phyloP scores from a whole-genome alignment of 2,329 filamentous ascomycete species.

The Aspergillus costaricaensis region DNA sequence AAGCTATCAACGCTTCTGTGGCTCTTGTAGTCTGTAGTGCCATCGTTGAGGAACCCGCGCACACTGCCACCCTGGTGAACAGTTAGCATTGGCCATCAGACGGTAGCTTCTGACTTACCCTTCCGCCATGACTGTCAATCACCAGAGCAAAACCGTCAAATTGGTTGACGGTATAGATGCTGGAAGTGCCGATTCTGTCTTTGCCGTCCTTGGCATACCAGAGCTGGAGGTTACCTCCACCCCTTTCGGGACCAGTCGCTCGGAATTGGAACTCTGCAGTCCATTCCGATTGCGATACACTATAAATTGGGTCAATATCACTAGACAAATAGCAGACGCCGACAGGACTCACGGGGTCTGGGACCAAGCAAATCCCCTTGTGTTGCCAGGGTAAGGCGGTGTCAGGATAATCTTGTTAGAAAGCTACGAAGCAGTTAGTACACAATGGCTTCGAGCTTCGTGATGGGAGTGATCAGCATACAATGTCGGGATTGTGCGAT shows the following conservation, averaged over 20 bases:
- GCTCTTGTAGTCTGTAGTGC: constrained; percentile 73
- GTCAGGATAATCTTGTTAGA: constrained; percentile 93
- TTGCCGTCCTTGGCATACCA: constrained; percentile 80
- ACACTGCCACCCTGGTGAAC: constrained; percentile 68
- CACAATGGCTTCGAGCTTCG: not conserved
- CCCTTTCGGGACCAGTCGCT: constrained; percentile 79
- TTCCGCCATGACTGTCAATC: constrained; percentile 78
- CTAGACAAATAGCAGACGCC: not conserved
- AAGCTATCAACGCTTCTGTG: constrained; percentile 78
- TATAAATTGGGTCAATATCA: constrained; percentile 29
- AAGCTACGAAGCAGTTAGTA: constrained; percentile 49
- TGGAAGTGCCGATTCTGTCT: constrained; percentile 66
- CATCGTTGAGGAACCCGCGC: constrained; percentile 92
- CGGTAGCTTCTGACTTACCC: constrained; percentile 39
- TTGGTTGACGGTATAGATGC: constrained; percentile 78
- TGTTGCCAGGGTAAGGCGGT: constrained; percentile 81
- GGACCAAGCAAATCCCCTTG: constrained; percentile 80
- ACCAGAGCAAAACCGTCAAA: constrained; percentile 92
- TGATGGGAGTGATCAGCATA: not conserved
- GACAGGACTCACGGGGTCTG: constrained; percentile 52
- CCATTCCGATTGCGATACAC: constrained; percentile 66
- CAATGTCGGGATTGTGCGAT: constrained; percentile 47
- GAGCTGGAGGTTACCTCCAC: constrained; percentile 85
- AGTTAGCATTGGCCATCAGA: constrained; percentile 6
- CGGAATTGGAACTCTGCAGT: constrained; percentile 83